phyloP scores from a whole-genome alignment of 2,329 filamentous ascomycete genomes.

The Nectriaceae sp. region DNA sequence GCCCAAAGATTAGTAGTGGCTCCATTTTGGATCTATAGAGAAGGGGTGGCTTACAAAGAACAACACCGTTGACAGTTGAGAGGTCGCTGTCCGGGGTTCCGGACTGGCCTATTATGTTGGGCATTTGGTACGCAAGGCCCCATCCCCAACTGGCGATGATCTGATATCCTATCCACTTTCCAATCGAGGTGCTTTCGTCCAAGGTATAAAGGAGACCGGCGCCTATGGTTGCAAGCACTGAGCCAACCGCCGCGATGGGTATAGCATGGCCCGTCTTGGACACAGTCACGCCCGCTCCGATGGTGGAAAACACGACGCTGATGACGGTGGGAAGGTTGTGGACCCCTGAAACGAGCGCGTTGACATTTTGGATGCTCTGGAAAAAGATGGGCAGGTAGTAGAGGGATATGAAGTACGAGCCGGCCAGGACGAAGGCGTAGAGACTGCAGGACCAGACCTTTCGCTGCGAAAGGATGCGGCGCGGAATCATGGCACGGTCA shows the following conservation, averaged over 20 bases:
- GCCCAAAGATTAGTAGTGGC: not conserved
- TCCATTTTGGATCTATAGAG: too few relatives aligned
- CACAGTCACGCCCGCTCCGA: not conserved
- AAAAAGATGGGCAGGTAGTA: slow-evolving; percentile 24
- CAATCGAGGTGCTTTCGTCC: not conserved
- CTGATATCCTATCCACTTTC: not conserved
- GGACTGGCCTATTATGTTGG: not conserved
- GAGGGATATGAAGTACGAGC: slow-evolving; percentile 38
- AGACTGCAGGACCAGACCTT: slow-evolving; percentile 31
- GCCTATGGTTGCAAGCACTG: not conserved
- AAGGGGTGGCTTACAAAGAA: slow-evolving; percentile 6
- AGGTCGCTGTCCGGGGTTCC: not conserved
- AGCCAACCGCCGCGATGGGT: not conserved
- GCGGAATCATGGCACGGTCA: slow-evolving; percentile 39
- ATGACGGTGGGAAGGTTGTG: slow-evolving; percentile 38
- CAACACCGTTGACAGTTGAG: not conserved
- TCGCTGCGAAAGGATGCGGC: slow-evolving; percentile 35
- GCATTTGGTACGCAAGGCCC: not conserved
- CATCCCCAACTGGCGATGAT: not conserved
- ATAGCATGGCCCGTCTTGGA: not conserved
- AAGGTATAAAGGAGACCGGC: not conserved
- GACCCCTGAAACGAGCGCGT: slow-evolving; percentile 35
- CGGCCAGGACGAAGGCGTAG: slow-evolving; percentile 39
- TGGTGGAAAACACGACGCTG: not conserved
- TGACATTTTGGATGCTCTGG: slow-evolving; percentile 34